Conservation (phyloP, 1,284 basidiomycete genomes). For the Neonothopanus nambi region DNA sequence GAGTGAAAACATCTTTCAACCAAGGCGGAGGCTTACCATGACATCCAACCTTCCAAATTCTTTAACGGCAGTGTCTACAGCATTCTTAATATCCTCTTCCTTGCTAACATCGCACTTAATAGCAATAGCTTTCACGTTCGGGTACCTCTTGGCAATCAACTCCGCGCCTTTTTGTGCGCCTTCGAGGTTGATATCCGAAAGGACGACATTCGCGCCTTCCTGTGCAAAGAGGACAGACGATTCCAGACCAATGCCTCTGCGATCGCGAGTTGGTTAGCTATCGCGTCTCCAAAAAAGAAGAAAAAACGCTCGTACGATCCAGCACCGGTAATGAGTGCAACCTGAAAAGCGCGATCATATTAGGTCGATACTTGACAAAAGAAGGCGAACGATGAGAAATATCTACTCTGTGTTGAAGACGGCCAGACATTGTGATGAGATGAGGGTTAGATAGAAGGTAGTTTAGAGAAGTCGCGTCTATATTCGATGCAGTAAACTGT, state of each 20-base stretch:
- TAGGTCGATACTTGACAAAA: constrained; percentile 9
- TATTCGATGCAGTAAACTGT: too few relatives aligned
- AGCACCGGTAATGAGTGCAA: constrained; percentile 81
- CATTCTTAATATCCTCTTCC: constrained; percentile 81
- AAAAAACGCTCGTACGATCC: constrained; percentile 66
- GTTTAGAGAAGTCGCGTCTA: too few relatives aligned
- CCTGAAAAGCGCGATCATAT: constrained; percentile 40
- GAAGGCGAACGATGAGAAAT: constrained; percentile 3
- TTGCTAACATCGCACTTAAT: constrained; percentile 86
- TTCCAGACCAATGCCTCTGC: constrained; percentile 91
- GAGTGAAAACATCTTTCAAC: not conserved
- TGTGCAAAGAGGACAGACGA: constrained; percentile 89
- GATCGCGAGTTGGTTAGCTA: not conserved
- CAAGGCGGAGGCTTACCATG: constrained; percentile 58
- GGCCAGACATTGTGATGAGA: constrained; percentile 55
- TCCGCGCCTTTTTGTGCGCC: constrained; percentile 74
- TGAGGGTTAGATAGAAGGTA: too few relatives aligned
- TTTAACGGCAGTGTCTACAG: constrained; percentile 78
- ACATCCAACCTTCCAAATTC: constrained; percentile 91
- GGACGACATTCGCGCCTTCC: constrained; percentile 86
- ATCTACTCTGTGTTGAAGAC: constrained; percentile 68
- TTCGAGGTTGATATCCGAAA: constrained; percentile 84
- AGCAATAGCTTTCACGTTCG: constrained; percentile 71
- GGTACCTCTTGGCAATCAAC: constrained; percentile 66
- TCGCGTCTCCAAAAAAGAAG: constrained; percentile 3